phyloP scores from a whole-genome alignment of 1,139 yeast species.

The Yamadazyma sp. region DNA sequence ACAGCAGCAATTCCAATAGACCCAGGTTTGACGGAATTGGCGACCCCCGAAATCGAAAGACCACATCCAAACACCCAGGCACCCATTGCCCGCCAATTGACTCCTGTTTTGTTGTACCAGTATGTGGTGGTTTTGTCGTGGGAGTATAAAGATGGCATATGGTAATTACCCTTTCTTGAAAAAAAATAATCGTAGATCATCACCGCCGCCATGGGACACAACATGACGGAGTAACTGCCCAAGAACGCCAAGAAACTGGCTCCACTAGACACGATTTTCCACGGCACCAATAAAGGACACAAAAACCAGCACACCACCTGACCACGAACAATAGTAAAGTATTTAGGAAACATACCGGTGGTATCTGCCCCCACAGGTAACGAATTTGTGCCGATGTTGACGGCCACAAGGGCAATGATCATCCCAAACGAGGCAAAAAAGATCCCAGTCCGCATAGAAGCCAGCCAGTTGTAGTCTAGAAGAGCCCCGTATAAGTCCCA shows the following conservation, averaged over 20 bases:
- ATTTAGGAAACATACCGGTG: conserved; percentile 14
- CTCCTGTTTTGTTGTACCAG: conserved; percentile 12
- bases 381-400: conserved; percentile 13
- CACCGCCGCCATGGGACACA: conserved; percentile 14
- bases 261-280: conserved; percentile 14
- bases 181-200: conserved; percentile 14
- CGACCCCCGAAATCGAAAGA: conserved; percentile 12
- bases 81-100: conserved; percentile 14
- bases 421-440: conserved; percentile 13
- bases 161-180: conserved; percentile 11
- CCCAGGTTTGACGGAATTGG: conserved; percentile 12
- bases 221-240: conserved; percentile 13
- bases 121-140: conserved; percentile 5
- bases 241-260: conserved; percentile 12
- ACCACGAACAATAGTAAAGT: conserved; percentile 7
- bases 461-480: conserved; percentile 13
- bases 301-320: conserved; percentile 11
- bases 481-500: conserved; percentile 13
- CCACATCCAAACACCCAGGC: conserved; percentile 12
- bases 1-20: conserved; percentile 12
- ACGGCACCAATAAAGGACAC: conserved; percentile 11
- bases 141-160: conserved; percentile 11
- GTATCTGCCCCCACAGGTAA: conserved; percentile 15
- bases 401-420: conserved; percentile 13
- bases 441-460: conserved; percentile 13